Evolutionary conservation across 139 green algal species (phyloP).

Genomic region (Edaphochlamys debaryana): DNA sequence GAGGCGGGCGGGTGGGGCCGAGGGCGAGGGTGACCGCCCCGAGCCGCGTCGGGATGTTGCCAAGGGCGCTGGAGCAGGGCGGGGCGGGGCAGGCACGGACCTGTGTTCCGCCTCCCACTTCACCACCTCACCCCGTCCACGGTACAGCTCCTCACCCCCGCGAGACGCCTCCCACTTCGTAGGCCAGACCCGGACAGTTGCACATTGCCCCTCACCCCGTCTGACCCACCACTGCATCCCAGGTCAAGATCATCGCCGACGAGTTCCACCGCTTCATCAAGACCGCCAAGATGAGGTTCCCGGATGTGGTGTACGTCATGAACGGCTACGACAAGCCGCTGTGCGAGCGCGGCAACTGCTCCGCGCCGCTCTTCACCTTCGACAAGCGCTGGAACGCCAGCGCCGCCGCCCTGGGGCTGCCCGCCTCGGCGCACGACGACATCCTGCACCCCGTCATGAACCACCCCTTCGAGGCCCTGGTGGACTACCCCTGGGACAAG

Average conservation of each 20-base stretch:
- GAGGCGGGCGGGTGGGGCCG: no score
- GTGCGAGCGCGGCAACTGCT: conserved; percentile 44
- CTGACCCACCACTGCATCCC: no score
- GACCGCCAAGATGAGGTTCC: conserved; percentile 17
- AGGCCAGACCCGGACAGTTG: no score
- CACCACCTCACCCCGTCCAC: no score
- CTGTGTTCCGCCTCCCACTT: no score
- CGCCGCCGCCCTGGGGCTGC: not conserved
- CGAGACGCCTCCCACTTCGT: no score
- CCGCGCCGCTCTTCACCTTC: conserved; percentile 55
- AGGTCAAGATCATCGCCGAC: conserved; percentile 36
- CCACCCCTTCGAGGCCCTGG: conserved; percentile 57
- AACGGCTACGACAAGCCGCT: conserved; percentile 65
- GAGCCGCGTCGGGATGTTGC: no score
- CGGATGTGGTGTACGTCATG: conserved; percentile 59
- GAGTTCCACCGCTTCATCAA: conserved; percentile 37
- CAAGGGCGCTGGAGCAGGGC: no score
- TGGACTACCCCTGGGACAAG: conserved; percentile 47
- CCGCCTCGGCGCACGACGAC: conserved; percentile 42
- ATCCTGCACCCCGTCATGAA: conserved; percentile 60
- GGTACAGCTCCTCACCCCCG: no score
- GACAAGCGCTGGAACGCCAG: conserved; percentile 50
- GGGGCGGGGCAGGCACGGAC: no score
- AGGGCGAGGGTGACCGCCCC: no score
- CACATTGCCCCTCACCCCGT: no score